Evolutionary conservation across 805 yeast species (phyloP), one percentile per base, ranked within the genome.

Genomic region (Wickerhamomyces chambardii): DNA sequence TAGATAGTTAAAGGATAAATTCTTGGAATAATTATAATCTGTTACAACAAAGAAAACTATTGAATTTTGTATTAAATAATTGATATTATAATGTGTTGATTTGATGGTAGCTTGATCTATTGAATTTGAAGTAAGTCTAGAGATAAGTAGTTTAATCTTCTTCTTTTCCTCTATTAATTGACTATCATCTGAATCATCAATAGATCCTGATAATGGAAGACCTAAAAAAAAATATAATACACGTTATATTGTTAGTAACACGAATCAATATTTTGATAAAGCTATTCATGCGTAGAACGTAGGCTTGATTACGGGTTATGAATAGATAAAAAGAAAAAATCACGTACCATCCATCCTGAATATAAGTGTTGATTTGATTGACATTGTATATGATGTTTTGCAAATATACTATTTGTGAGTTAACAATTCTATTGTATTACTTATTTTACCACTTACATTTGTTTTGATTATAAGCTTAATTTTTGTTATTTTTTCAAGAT

Each of bases 171-270:
- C 92, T 17, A 66, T 51, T 31, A 90, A 63, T 4, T 65, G 63
- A 1, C 78, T 66, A 42, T 72, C 76, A 28, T 70, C 67, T 42
- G 83, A 87, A 43, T 80, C 84, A 53, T 90, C 97, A 11, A 85
- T 89, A 2, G 95, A 83, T 6, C 95, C 95, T 40, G 94, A 77
- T 36, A 90, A 67, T 21, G 98, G 97, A 33, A 92, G 76, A 17
- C 92, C 87, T 77, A 22, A 12, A n/a, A 22, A 12, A 8, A 4
- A n/a, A 11, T 21, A 8, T 21, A 17, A 26, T 14, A 17, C 11
- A 6, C n/a, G n/a, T n/a, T n/a, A n/a, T 19, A 10, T 10, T 19
- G 22, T 19, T 19, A 19, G 22, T 19, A 19, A n/a, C n/a, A n/a
- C n/a, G n/a, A n/a, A n/a, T n/a, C n/a, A n/a, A n/a, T n/a, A n/a